Evolutionary conservation across 2,329 filamentous ascomycete genomes (phyloP).

Genomic region (Iodosphaeria phyllophila): DNA sequence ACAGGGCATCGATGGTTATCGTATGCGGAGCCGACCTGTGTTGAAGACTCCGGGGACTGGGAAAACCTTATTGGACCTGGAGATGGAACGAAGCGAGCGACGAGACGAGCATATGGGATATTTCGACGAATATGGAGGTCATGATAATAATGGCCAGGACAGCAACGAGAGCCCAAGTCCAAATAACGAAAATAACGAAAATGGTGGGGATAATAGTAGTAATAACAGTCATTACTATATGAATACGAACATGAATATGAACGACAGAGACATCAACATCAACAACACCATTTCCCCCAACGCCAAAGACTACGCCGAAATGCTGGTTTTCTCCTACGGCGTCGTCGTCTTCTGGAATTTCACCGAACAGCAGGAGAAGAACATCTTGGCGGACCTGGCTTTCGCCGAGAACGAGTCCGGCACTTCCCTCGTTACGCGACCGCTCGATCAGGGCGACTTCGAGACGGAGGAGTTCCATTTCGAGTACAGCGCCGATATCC

Average conservation of each 20-base stretch:
- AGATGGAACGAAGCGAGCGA: constrained; percentile 85
- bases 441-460: constrained; percentile 74
- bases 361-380: constrained; percentile 86
- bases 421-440: constrained; percentile 53
- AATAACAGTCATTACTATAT: too few species aligned
- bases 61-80: constrained; percentile 80
- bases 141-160: too few species aligned
- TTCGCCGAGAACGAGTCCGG: constrained; percentile 57
- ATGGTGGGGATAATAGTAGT: constrained; percentile 1
- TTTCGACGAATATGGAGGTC: constrained; percentile 56
- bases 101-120: constrained; percentile 85
- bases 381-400: constrained; percentile 83
- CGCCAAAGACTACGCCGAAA: constrained; percentile 69
- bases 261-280: constrained; percentile 29
- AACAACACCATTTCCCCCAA: constrained; percentile 46
- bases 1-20: constrained; percentile 69
- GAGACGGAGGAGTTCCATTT: constrained; percentile 99
- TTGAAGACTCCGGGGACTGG: constrained; percentile 78
- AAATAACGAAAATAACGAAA: constrained; percentile 6
- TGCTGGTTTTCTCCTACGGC: constrained; percentile 95
- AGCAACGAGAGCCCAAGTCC: constrained; percentile 19
- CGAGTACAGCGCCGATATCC: constrained; percentile 76
- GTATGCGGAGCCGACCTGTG: constrained; percentile 76
- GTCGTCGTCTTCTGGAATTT: constrained; percentile 99
- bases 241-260: too few species aligned